Evolutionary conservation across 75 land plant genomes (phyloP).

Genomic region (Pinus taeda): DNA sequence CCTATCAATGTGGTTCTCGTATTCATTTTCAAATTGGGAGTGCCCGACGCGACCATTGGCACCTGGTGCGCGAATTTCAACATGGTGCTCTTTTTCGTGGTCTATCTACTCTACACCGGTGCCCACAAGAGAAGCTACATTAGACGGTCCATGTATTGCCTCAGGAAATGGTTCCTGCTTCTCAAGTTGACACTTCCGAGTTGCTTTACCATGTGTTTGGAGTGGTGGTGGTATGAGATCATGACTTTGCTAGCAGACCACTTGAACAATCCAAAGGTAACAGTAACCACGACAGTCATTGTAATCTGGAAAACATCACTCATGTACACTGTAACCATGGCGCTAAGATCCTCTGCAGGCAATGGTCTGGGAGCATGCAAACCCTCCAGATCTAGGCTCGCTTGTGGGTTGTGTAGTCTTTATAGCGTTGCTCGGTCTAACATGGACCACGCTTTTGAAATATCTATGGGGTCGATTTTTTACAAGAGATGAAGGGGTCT

Average conservation of each 20-base stretch:
- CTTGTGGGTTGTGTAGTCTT: slow-evolving; percentile 41
- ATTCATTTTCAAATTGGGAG: slow-evolving; percentile 28
- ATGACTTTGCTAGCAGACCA: slow-evolving; percentile 70
- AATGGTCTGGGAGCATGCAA: slow-evolving; percentile 76
- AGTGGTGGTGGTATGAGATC: slow-evolving; percentile 96
- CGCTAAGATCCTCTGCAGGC: slow-evolving; percentile 66
- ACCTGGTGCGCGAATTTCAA: slow-evolving; percentile 34
- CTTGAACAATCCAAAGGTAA: slow-evolving; percentile 43
- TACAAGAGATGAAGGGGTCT: slow-evolving; percentile 50
- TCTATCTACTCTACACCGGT: slow-evolving; percentile 26
- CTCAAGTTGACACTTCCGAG: slow-evolving; percentile 61
- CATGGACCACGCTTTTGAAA: slow-evolving; percentile 52
- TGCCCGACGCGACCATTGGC: slow-evolving; percentile 33
- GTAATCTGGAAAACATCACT: slow-evolving; percentile 84
- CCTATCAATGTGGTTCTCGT: slow-evolving; percentile 29
- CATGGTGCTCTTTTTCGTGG: slow-evolving; percentile 28
- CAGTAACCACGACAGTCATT: slow-evolving; percentile 67
- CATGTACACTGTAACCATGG: slow-evolving; percentile 71
- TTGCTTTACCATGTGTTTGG: slow-evolving; percentile 70
- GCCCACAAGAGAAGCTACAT: slow-evolving; percentile 18
- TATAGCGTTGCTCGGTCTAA: slow-evolving; percentile 32
- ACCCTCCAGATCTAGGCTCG: slow-evolving; percentile 49
- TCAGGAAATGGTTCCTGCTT: slow-evolving; percentile 46
- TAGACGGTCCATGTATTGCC: slow-evolving; percentile 17
- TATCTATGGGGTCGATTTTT: slow-evolving; percentile 62